phyloP scores from a whole-genome alignment of 768 basidiomycete genomes.

The Exidia glandulosa region DNA sequence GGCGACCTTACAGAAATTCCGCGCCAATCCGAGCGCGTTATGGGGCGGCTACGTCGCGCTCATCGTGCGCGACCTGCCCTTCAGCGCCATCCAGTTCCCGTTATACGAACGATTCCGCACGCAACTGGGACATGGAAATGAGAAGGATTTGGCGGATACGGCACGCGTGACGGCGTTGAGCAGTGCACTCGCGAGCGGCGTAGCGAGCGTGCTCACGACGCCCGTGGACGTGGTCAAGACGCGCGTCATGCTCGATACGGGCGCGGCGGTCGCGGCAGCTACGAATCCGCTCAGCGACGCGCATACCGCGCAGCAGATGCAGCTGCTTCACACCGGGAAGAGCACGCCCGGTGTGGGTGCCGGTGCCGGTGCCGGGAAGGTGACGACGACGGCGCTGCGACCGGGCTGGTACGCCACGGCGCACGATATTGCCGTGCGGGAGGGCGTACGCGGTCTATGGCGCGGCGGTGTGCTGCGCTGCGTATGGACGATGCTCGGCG shows the following conservation, averaged over 20 bases:
- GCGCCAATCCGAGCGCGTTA: background rate
- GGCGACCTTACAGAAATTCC: background rate
- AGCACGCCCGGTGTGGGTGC: background rate
- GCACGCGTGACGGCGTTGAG: conserved; percentile 60
- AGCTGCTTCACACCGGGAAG: no score
- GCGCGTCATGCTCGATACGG: conserved; percentile 79
- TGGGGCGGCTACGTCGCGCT: background rate
- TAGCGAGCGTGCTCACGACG: conserved; percentile 83
- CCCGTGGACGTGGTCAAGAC: conserved; percentile 97
- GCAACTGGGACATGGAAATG: conserved; percentile 40
- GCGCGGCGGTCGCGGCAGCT: background rate
- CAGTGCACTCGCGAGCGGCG: conserved; percentile 82
- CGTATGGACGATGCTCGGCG: background rate
- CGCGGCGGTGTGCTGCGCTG: background rate
- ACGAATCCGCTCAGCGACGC: no score
- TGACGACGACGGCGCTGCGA: background rate
- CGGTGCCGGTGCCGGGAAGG: background rate
- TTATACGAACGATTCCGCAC: conserved; percentile 82
- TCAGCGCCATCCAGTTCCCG: conserved; percentile 93
- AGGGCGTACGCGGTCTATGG: background rate
- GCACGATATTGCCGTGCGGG: background rate
- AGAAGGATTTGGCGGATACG: conserved; percentile 52
- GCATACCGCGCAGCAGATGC: no score
- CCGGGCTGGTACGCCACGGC: background rate
- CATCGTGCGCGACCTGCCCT: conserved; percentile 61